Evolutionary conservation across 2,329 filamentous ascomycete species (phyloP).

Genomic region (Penicillium rolfsii): DNA sequence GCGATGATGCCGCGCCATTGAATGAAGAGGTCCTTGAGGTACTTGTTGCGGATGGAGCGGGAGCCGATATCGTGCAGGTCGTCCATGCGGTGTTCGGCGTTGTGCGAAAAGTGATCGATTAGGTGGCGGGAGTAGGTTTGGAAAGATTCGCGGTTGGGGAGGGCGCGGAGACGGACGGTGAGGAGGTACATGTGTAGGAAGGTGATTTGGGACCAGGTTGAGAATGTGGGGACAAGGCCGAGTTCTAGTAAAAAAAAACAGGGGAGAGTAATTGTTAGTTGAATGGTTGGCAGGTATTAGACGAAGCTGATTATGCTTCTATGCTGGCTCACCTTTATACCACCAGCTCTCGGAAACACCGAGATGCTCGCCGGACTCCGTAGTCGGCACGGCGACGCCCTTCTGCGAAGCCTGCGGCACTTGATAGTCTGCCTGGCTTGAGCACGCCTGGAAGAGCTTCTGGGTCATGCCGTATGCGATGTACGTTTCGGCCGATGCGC

Average conservation of each 20-base stretch:
- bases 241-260: slow-evolving; percentile 59
- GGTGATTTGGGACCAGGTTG: slow-evolving; percentile 92
- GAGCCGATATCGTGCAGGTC: slow-evolving; percentile 54
- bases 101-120: slow-evolving; percentile 81
- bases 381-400: slow-evolving; percentile 68
- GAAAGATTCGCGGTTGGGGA: slow-evolving; percentile 67
- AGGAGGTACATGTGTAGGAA: slow-evolving; percentile 96
- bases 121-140: slow-evolving; percentile 85
- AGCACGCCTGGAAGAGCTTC: slow-evolving; percentile 75
- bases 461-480: slow-evolving; percentile 79
- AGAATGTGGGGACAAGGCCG: slow-evolving; percentile 82
- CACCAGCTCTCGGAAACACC: slow-evolving; percentile 76
- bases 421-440: slow-evolving; percentile 72
- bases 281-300: not conserved
- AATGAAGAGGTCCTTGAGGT: slow-evolving; percentile 83
- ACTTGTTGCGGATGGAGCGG: slow-evolving; percentile 60
- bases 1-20: slow-evolving; percentile 88
- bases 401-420: slow-evolving; percentile 70
- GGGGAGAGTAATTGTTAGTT: not conserved
- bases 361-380: slow-evolving; percentile 78
- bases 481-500: slow-evolving; percentile 65
- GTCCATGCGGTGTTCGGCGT: slow-evolving; percentile 71
- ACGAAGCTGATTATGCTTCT: not conserved
- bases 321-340: slow-evolving; percentile 67
- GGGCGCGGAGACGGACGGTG: slow-evolving; percentile 77